Evolutionary conservation across 352 stramenopile genomes (phyloP), one percentile per base, ranked within the genome.

Genomic region (Phytophthora pisi): DNA sequence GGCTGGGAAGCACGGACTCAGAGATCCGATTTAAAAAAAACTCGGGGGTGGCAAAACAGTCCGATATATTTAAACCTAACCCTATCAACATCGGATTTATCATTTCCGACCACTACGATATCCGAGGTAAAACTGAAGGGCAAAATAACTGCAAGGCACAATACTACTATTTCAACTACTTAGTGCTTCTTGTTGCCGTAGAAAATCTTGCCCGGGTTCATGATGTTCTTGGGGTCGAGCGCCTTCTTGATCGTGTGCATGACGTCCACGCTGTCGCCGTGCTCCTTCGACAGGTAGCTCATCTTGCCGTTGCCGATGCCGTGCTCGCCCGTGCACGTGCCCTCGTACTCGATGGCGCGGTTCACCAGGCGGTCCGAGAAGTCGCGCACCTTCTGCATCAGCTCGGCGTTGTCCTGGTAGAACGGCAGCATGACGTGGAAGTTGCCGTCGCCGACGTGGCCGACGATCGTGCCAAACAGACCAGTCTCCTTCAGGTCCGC

Each of bases 321-420:
- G 74, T 99, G 97, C 77, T 99, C 97, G 51, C 97, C 97, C n/a
- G 97, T 99, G 84, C 97, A 99, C 30, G 97, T 99, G 49, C 97
- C 97, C 36, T 97, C 97, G 57, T 89, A 90, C 11, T 68, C 75
- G 9, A 98, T 81, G n/a, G 94, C 93, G n/a, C 86, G 80, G 57
- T 89, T 71, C 40, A 94, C 86, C 11, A 96, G 71, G 11, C 84
- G 84, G 59, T 93, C 82, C 58, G 95, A 98, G 38, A 99, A 95
- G 28, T 86, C 74, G 54, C 92, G 84, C 42, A 98, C 84, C 64
- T 92, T 91, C 18, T 78, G 60, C 71, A 98, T 88, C 51, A 98
- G 86, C 56, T 89, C 75, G 5, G 85, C 72, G 60, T 99, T 80
- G 57, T 97, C 81, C 42, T 76, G 78, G 60, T 93, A 81, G 66